Conservation (phyloP, 164 flowering plant species). For the Dillenia turbinata region DNA sequence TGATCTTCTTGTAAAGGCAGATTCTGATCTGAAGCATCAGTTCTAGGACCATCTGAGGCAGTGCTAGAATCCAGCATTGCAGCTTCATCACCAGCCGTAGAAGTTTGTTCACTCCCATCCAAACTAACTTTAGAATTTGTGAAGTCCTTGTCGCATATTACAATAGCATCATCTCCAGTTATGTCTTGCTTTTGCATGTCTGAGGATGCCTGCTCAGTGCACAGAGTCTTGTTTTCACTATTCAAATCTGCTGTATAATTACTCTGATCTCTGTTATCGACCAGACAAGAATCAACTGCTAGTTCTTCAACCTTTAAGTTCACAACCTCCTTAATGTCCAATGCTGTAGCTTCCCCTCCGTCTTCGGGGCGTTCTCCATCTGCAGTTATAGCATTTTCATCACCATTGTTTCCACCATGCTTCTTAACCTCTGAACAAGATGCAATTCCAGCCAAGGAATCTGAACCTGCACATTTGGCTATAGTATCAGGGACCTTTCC, state of each 20-base stretch:
- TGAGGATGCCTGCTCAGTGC: background rate
- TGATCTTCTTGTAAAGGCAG: no score
- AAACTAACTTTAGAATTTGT: no score
- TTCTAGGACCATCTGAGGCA: no score
- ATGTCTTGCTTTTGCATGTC: no score
- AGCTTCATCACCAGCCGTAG: no score
- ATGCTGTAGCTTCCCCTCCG: constrained; percentile 7
- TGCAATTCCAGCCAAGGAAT: background rate
- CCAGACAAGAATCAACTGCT: background rate
- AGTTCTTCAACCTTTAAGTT: constrained; percentile 4
- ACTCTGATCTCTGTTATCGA: background rate
- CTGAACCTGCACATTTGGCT: no score
- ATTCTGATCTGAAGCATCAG: no score
- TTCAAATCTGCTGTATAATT: background rate
- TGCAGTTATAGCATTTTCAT: background rate
- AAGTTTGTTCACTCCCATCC: no score
- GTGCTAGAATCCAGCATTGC: no score
- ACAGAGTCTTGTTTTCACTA: constrained; percentile 2
- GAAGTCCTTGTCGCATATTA: no score
- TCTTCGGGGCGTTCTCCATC: constrained; percentile 6
- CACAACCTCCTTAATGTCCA: constrained; percentile 7
- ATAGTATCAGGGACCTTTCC: no score
- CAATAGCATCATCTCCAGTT: no score
- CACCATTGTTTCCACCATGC: background rate
- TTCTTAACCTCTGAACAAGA: background rate